Evolutionary conservation across 148 eudicot species (phyloP), one percentile per base, ranked within the genome.

Genomic region (Vaccinium corymbosum): DNA sequence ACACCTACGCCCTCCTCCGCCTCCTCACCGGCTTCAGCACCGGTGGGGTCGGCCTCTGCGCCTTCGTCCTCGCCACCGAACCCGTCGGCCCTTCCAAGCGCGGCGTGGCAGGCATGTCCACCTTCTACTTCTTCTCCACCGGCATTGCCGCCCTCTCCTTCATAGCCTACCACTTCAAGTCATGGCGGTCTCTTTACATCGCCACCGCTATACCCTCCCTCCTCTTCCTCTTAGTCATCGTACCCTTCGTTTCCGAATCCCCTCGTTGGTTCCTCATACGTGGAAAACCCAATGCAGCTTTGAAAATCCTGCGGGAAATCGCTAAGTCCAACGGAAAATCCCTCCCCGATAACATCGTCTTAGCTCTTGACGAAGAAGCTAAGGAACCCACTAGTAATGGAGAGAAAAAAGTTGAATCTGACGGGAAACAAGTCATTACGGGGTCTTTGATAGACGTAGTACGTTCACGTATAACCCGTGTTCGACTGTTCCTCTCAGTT

Each of bases 201-300:
- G 95, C 90, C 13, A 82, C 98, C 4, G 94, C 98, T 0, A 19
- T 96, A 7, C 98, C 98, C 0, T 96, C 98, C 3, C 35, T 94
- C 29, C 86, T 93, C 46, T 96, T 92, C 85, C 84, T 90, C 55
- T 7, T 89, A 38, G 4, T 90, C 2, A 84, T 94, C 64, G 61
- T 92, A 19, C 98, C 98, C 0, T 95, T 95, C 83, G 76, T 96
- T 52, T 90, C 94, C 0, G 98, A 96, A 73, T 96, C 98, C 59
- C 98, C 98, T 25, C 86, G 98, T 7, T 96, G 98, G 98, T 91
- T 86, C 91, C 86, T 96, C 22, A 88, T 96, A 3, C 89, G 94
- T 0, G 98, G 98, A 1, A 87, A 83, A 52, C n/a, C 48, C 29
- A 25, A 66, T 22, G 64, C 79, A 1, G 98, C 97, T 4, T 89